These are phyloP conservation scores for Melampsora abietis-canadensis DNA, from an alignment of 1,284 basidiomycete genomes.

Conservation along the genomic window DNA sequence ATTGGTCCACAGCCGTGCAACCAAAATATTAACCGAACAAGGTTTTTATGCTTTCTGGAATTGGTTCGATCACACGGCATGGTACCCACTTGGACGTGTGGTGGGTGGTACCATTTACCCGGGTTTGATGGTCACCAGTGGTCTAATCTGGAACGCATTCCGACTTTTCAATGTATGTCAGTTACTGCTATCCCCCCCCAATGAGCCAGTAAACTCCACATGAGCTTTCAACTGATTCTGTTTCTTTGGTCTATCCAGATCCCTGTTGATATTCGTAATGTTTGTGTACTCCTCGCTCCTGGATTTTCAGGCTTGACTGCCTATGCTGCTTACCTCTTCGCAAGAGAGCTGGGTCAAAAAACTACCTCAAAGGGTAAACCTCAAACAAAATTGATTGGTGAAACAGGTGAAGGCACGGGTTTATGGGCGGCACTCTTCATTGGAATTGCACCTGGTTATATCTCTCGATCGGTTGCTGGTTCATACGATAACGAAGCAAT, in stretches of 20 bases:
- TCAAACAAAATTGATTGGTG: constrained; percentile 57
- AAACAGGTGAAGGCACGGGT: constrained; percentile 70
- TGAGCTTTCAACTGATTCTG: constrained; percentile 62
- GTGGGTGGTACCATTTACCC: constrained; percentile 98
- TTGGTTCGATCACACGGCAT: constrained; percentile 95
- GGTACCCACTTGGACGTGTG: constrained; percentile 95
- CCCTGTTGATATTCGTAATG: constrained; percentile 94
- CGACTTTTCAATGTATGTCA: constrained; percentile 35
- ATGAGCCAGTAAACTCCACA: neutral
- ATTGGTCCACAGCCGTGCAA: constrained; percentile 68
- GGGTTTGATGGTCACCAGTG: constrained; percentile 53
- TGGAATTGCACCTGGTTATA: constrained; percentile 93
- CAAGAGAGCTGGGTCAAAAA: constrained; percentile 48
- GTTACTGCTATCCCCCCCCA: neutral
- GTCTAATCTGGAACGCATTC: constrained; percentile 42
- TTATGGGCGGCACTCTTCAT: constrained; percentile 97
- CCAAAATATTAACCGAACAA: constrained; percentile 76
- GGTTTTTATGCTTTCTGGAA: constrained; percentile 99
- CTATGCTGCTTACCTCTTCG: constrained; percentile 91
- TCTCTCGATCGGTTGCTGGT: constrained; percentile 96
- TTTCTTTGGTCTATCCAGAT: constrained; percentile 79
- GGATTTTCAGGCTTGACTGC: constrained; percentile 95
- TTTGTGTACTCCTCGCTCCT: constrained; percentile 94
- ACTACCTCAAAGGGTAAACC: constrained; percentile 44
- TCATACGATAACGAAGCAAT: constrained; percentile 99